These are phyloP conservation scores for Paramyrothecium sp. DNA, from an alignment of 2,329 filamentous ascomycete genomes.

Conservation along the genomic window DNA sequence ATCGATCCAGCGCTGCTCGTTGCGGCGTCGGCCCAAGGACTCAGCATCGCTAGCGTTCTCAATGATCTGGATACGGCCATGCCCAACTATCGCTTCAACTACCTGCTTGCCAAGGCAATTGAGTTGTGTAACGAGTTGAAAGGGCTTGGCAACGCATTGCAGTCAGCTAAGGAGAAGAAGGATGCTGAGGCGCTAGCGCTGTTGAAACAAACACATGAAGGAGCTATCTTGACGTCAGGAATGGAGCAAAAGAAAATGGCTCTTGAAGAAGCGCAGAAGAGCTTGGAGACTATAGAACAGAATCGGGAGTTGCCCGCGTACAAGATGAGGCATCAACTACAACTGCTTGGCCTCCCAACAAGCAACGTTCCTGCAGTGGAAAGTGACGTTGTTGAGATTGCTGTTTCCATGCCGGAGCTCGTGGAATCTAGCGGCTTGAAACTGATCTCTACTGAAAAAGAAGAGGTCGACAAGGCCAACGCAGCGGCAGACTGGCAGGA, in stretches of 20 bases:
- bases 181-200: not conserved
- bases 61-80: not conserved
- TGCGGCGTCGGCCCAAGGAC: not conserved
- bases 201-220: not conserved
- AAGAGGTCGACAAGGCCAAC: not conserved
- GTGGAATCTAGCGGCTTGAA: not conserved
- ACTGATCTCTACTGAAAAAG: not conserved
- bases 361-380: not conserved
- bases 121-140: not conserved
- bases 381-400: not conserved
- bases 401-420: not conserved
- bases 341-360: not conserved
- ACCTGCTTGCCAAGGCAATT: not conserved
- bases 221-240: not conserved
- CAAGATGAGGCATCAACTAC: not conserved
- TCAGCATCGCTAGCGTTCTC: not conserved
- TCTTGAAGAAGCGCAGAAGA: not conserved
- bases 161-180: not conserved
- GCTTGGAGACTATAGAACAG: not conserved
- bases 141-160: not conserved
- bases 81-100: conserved; percentile 2
- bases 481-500: not conserved
- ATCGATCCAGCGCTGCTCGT: not conserved
- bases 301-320: not conserved
- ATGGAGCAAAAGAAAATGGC: not conserved